phyloP scores from a whole-genome alignment of 345 rosid genomes.

The Zanthoxylum bungeanum region DNA sequence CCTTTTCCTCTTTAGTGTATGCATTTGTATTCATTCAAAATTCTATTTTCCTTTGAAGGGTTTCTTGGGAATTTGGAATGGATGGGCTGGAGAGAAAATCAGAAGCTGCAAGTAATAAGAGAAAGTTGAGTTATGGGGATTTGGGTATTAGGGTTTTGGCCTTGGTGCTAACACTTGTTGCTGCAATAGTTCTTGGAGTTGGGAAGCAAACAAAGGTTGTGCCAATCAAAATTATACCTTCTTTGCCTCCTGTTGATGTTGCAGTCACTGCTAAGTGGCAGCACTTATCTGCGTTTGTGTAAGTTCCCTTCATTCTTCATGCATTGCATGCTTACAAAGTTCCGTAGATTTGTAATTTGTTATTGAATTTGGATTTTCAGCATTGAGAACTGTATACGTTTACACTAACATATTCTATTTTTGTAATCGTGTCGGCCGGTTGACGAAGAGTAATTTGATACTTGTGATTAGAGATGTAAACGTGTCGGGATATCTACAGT shows the following conservation, averaged over 20 bases:
- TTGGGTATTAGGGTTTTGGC: conserved; percentile 45
- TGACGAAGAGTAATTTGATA: too few species aligned
- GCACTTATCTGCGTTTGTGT: conserved; percentile 66
- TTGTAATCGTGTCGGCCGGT: too few species aligned
- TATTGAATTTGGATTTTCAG: too few species aligned
- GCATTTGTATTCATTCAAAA: neutral
- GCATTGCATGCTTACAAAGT: too few species aligned
- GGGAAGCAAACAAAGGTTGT: conserved; percentile 46
- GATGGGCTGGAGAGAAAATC: conserved; percentile 27
- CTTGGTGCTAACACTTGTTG: conserved; percentile 44
- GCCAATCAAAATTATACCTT: conserved; percentile 33
- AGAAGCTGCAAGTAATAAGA: conserved; percentile 11
- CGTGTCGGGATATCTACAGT: too few species aligned
- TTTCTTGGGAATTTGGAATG: neutral
- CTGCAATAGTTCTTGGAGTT: conserved; percentile 47
- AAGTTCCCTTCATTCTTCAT: conserved; percentile 23
- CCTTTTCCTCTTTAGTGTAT: neutral
- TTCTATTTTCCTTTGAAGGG: neutral
- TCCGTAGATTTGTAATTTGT: too few species aligned
- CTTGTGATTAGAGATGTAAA: too few species aligned
- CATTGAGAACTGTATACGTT: too few species aligned
- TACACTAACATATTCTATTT: too few species aligned
- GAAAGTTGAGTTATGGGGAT: conserved; percentile 12
- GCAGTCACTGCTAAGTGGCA: conserved; percentile 51
- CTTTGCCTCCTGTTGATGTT: conserved; percentile 48